phyloP scores from a whole-genome alignment of 1,284 basidiomycete genomes.

The Tilletia indica region DNA sequence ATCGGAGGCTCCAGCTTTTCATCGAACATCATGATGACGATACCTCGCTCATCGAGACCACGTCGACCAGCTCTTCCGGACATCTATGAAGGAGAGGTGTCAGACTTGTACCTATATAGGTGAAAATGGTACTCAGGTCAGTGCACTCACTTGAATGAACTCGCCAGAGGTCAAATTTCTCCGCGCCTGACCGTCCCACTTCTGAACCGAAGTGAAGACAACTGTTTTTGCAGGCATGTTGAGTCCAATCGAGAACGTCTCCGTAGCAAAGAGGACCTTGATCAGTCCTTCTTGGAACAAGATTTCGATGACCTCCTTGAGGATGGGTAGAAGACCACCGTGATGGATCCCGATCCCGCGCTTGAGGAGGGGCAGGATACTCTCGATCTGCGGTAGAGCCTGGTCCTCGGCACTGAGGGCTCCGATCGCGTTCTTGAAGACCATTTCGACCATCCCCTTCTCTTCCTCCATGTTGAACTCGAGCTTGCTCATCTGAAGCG shows the following conservation, averaged over 20 bases:
- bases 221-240: constrained; percentile 99
- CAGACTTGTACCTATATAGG: too few relatives aligned
- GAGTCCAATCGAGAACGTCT: constrained; percentile 97
- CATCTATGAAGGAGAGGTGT: constrained; percentile 68
- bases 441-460: constrained; percentile 79
- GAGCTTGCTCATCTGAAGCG: constrained; percentile 86
- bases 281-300: constrained; percentile 99
- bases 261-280: constrained; percentile 97
- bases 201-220: constrained; percentile 90
- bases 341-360: constrained; percentile 99
- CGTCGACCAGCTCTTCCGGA: constrained; percentile 95
- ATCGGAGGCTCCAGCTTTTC: constrained; percentile 90
- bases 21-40: constrained; percentile 99
- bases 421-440: constrained; percentile 93
- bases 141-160: constrained; percentile 59
- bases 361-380: constrained; percentile 86
- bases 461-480: constrained; percentile 95
- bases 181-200: constrained; percentile 94
- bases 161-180: constrained; percentile 67
- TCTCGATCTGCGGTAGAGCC: constrained; percentile 87
- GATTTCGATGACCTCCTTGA: constrained; percentile 99
- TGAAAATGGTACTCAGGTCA: too few relatives aligned
- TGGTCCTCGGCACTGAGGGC: constrained; percentile 84
- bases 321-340: constrained; percentile 90
- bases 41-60: constrained; percentile 95